Evolutionary conservation across 164 flowering plant genomes (phyloP).

Genomic region (Taxillus chinensis): DNA sequence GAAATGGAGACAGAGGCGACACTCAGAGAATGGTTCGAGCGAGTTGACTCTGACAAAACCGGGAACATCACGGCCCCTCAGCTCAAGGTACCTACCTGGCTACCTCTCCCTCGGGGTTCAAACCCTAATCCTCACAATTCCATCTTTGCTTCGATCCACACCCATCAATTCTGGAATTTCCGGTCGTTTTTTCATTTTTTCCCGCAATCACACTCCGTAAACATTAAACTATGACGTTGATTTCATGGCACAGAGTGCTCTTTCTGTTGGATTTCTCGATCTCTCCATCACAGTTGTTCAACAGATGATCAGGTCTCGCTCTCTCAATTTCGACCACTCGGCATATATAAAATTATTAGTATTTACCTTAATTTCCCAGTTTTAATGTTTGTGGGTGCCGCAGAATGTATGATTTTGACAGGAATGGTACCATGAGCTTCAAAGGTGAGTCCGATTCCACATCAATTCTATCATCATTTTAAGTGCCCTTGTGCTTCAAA

Average conservation of each 20-base stretch:
- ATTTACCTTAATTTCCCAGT: neutral
- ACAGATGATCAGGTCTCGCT: constrained; percentile 71
- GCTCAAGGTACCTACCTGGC: constrained; percentile 54
- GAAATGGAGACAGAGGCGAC: constrained; percentile 43
- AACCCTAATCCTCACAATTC: neutral
- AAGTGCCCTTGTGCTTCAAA: neutral
- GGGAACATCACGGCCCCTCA: constrained; percentile 62
- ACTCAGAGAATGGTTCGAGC: constrained; percentile 68
- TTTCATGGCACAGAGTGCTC: constrained; percentile 34
- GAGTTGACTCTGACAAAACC: constrained; percentile 58
- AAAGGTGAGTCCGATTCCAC: constrained; percentile 27
- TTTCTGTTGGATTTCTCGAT: constrained; percentile 61
- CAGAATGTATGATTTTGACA: constrained; percentile 82
- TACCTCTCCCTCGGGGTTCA: too few species aligned
- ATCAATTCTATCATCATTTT: neutral
- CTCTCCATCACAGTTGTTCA: constrained; percentile 61
- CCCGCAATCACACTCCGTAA: neutral
- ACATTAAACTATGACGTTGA: neutral
- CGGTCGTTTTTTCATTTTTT: neutral
- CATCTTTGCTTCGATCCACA: neutral
- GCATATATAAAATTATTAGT: neutral
- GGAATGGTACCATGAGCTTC: constrained; percentile 79
- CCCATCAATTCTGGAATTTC: neutral
- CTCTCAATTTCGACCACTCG: neutral
- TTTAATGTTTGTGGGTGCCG: constrained; percentile 4